These are phyloP conservation scores for Claviceps quebecensis DNA, from an alignment of 2,329 filamentous ascomycete genomes.

Conservation along the genomic window DNA sequence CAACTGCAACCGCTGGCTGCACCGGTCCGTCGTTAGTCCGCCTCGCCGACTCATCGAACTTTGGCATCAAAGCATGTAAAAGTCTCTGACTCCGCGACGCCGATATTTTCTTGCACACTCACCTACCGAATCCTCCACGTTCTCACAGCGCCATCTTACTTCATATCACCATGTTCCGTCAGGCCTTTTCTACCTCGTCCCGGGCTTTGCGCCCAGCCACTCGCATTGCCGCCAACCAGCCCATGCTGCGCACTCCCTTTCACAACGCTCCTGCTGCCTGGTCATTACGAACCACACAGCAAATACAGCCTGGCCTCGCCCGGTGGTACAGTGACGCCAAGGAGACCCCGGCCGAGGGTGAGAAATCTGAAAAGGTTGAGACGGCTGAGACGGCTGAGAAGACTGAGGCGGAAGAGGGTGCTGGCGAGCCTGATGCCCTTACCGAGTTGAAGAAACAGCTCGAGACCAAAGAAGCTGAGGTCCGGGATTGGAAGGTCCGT, in stretches of 20 bases:
- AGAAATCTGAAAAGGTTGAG: constrained; percentile 12
- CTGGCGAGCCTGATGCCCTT: constrained; percentile 21
- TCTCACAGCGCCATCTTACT: constrained; percentile 4
- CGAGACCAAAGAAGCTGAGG: constrained; percentile 38
- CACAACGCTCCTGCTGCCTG: constrained; percentile 21
- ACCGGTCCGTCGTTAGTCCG: constrained; percentile 19
- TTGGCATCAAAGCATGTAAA: constrained; percentile 10
- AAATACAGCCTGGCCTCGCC: constrained; percentile 18
- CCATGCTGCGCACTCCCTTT: constrained; percentile 24
- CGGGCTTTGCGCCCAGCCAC: constrained; percentile 29
- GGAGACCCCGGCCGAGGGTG: constrained; percentile 16
- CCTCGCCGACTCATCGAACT: background rate
- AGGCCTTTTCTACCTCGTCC: constrained; percentile 28
- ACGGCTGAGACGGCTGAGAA: background rate
- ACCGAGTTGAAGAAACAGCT: constrained; percentile 35
- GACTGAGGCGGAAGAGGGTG: constrained; percentile 14
- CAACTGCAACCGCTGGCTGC: too few species aligned
- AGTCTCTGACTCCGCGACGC: constrained; percentile 13
- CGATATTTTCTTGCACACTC: background rate
- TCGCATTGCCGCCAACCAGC: constrained; percentile 21
- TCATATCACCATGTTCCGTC: constrained; percentile 28
- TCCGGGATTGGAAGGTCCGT: constrained; percentile 69
- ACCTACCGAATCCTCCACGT: constrained; percentile 7
- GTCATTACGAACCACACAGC: constrained; percentile 18
- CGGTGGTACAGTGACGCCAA: constrained; percentile 38